Conservation (phyloP, 176 grass and related monocot genomes). For the Dendrocalamus sinicus region DNA sequence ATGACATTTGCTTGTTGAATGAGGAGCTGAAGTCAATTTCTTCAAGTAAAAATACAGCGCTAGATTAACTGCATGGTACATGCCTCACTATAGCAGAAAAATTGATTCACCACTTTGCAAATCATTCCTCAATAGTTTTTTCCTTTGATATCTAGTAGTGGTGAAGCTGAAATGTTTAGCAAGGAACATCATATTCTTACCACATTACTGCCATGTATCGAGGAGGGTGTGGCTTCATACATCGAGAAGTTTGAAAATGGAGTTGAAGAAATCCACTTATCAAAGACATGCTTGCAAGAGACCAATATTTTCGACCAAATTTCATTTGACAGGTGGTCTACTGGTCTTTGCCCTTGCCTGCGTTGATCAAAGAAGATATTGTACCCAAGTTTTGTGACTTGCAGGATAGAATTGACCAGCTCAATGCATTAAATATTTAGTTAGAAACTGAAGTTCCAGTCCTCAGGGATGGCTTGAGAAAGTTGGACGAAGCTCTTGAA, state of each 20-base stretch:
- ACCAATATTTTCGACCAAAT: constrained; percentile 57
- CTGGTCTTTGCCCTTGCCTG: constrained; percentile 57
- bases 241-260: constrained; percentile 69
- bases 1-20: constrained; percentile 64
- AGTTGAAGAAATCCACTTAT: constrained; percentile 63
- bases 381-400: constrained; percentile 64
- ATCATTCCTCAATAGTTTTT: constrained; percentile 24
- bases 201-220: constrained; percentile 69
- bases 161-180: constrained; percentile 43
- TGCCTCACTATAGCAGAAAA: constrained; percentile 70
- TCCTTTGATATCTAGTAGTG: constrained; percentile 23
- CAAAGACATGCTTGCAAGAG: constrained; percentile 81
- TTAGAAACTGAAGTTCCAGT: constrained; percentile 74
- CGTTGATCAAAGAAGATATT: constrained; percentile 64
- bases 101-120: constrained; percentile 44
- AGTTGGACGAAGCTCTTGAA: constrained; percentile 61
- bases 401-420: constrained; percentile 60
- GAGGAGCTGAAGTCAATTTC: constrained; percentile 66
- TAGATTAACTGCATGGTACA: constrained; percentile 65
- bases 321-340: constrained; percentile 61
- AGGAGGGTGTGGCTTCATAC: constrained; percentile 63
- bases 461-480: constrained; percentile 62
- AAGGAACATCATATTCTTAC: constrained; percentile 57
- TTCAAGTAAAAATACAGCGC: constrained; percentile 49
- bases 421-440: constrained; percentile 67